Percentiles rank a stretch among this genome's conserved stretches.
phyloP scores from a whole-genome alignment of 306 rosid genomes.

The Rosa multiflora region DNA sequence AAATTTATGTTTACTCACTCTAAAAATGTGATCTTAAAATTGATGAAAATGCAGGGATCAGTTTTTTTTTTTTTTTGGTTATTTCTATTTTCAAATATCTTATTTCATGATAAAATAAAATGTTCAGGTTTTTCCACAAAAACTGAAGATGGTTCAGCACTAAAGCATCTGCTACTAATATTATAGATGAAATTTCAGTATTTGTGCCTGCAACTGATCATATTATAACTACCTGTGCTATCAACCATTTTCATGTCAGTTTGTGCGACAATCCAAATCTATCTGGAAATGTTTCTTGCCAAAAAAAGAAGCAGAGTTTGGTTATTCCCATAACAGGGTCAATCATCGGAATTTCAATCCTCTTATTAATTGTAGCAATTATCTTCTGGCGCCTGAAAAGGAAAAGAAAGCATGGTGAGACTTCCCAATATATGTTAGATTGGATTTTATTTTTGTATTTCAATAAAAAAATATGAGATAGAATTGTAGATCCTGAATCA shows the following conservation, averaged over 20 bases:
- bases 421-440: not conserved
- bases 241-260: constrained; percentile 6
- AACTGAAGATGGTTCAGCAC: not conserved
- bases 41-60: too few relatives aligned
- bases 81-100: not conserved
- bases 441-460: not conserved
- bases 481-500: too few relatives aligned
- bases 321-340: not conserved
- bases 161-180: not conserved
- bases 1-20: too few relatives aligned
- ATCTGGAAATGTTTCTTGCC: constrained; percentile 38
- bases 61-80: not conserved
- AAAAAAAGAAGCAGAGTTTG: not conserved
- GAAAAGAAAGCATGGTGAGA: constrained; percentile 12
- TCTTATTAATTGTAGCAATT: not conserved
- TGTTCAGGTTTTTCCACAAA: too few relatives aligned
- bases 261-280: constrained; percentile 35
- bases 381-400: constrained; percentile 9
- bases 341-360: not conserved
- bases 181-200: not conserved
- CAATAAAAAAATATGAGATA: too few relatives aligned
- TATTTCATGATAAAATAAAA: not conserved
- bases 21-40: not conserved
- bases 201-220: not conserved
- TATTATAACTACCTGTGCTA: not conserved